Evolutionary conservation across 306 rosid genomes (phyloP), one percentile per base, ranked within the genome.

Genomic region (Vicia villosa): DNA sequence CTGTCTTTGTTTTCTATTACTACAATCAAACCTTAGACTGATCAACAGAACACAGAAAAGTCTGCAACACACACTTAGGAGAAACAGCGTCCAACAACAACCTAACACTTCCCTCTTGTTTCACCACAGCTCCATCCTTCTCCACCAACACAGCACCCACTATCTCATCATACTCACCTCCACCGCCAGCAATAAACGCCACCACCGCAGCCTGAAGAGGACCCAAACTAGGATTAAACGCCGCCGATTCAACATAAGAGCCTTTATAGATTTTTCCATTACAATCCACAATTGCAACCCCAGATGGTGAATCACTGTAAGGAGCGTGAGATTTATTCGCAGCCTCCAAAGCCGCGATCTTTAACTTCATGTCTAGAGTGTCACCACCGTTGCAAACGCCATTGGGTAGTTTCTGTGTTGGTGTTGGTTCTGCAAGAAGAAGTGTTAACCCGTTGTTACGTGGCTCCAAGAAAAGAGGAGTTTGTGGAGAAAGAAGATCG

Each of bases 151-250:
- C 92, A 0, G 87, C 96, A 0, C 58, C 83, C 11, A 81, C 88
- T 1, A 94, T 91, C 10, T 19, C 45, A 17, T 81, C 84, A 52
- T 87, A 94, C 10, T 72, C 85, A 3, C 74, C 85, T 0, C 89
- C 90, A 0, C 72, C 85, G 2, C 80, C 96, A 16, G 84, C 85
- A 1, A 94, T 84, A 65, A 72, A 94, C 3, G 91, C 91, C 54
- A 94, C 83, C 77, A 94, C 10, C 0, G 98, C 98, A 8, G 95
- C 86, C 80, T 86, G 88, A 5, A 83, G 83, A 0, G 98, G 98
- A 1, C 98, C 96, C 59, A 94, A 15, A 70, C 98, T 94, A 1
- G 98, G 98, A 45, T 94, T 94, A 65, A 84, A 90, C 6, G 98
- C 98, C 8, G 97, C 96, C 0, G 98, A 94, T 65, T 94, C 98